Evolutionary conservation across 2,329 filamentous ascomycete genomes (phyloP).

Genomic region (Aspergillus brunneoviolaceus): DNA sequence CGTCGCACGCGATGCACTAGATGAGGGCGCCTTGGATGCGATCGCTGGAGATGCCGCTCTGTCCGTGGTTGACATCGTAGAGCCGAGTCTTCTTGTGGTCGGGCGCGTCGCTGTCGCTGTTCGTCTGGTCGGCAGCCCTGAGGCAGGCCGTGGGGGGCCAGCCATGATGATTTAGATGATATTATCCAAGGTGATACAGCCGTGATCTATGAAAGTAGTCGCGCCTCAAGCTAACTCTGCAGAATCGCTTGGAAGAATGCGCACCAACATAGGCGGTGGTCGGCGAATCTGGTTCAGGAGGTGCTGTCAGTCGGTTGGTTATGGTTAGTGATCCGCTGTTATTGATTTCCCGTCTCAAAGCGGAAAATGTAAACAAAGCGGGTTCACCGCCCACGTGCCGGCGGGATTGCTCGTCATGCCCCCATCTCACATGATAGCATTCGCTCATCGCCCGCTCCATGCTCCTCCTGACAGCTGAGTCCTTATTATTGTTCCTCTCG

Average conservation of each 20-base stretch:
- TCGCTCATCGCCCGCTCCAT: constrained; percentile 16
- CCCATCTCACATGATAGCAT: constrained; percentile 29
- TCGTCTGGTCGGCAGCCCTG: constrained; percentile 50
- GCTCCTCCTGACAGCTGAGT: neutral
- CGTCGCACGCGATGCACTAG: constrained; percentile 35
- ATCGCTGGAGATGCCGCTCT: constrained; percentile 68
- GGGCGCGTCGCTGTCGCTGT: constrained; percentile 48
- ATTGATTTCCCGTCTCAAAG: constrained; percentile 18
- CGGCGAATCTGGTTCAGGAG: neutral
- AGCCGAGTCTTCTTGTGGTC: constrained; percentile 53
- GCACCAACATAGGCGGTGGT: constrained; percentile 1
- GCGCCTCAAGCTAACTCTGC: neutral
- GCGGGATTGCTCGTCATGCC: constrained; percentile 18
- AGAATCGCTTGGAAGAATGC: neutral
- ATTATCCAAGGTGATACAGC: neutral
- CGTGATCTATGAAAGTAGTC: neutral
- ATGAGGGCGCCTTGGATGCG: constrained; percentile 60
- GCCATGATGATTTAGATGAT: constrained; percentile 47
- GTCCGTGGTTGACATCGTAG: constrained; percentile 46
- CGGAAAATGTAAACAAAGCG: constrained; percentile 37
- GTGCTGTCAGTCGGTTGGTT: neutral
- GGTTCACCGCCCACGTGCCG: constrained; percentile 17
- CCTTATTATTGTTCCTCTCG: neutral
- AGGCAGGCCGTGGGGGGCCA: constrained; percentile 53
- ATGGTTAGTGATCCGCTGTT: neutral